These are phyloP conservation scores for Phytophthora chlamydospora DNA, from an alignment of 352 stramenopile genomes.

Conservation along the genomic window DNA sequence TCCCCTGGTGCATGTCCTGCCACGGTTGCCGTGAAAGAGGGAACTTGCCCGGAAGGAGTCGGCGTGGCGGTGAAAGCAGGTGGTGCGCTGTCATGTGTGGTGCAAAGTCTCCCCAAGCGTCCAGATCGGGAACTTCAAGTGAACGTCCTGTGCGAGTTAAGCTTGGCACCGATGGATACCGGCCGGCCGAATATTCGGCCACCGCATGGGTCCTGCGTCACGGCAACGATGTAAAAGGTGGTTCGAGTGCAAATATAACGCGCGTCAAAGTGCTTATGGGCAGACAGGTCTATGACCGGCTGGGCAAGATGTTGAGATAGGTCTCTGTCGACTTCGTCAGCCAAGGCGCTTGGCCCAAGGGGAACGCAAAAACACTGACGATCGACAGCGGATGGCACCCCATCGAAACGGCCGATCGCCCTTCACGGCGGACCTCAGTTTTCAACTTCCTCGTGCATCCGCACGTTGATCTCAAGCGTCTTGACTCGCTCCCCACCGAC, in stretches of 20 bases:
- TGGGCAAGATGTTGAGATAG: slow-evolving; percentile 39
- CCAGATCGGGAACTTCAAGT: slow-evolving; percentile 26
- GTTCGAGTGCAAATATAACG: slow-evolving; percentile 3
- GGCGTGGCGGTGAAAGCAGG: not conserved
- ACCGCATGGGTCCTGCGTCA: slow-evolving; percentile 20
- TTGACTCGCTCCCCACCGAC: not conserved
- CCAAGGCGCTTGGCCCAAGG: slow-evolving; percentile 2
- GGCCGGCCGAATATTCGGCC: slow-evolving; percentile 18
- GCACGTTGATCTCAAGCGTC: slow-evolving; percentile 33
- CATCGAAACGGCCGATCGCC: slow-evolving; percentile 20
- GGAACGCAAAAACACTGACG: slow-evolving; percentile 16
- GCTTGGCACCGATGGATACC: slow-evolving; percentile 11
- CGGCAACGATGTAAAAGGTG: slow-evolving; percentile 33
- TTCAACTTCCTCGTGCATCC: slow-evolving; percentile 39
- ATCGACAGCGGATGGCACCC: slow-evolving; percentile 7
- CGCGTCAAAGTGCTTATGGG: slow-evolving; percentile 5
- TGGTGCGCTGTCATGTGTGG: slow-evolving; percentile 22
- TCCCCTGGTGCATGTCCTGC: too few species aligned
- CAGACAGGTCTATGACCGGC: slow-evolving; percentile 17
- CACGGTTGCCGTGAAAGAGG: too few species aligned
- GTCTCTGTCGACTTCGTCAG: slow-evolving; percentile 27
- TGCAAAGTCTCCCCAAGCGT: slow-evolving; percentile 16
- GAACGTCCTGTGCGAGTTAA: slow-evolving; percentile 11
- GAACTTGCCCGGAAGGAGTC: not conserved
- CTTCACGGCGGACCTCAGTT: slow-evolving; percentile 17